These are phyloP conservation scores for Ascochyta viciae-villosae DNA, from an alignment of 2,329 filamentous ascomycete genomes.

Conservation along the genomic window DNA sequence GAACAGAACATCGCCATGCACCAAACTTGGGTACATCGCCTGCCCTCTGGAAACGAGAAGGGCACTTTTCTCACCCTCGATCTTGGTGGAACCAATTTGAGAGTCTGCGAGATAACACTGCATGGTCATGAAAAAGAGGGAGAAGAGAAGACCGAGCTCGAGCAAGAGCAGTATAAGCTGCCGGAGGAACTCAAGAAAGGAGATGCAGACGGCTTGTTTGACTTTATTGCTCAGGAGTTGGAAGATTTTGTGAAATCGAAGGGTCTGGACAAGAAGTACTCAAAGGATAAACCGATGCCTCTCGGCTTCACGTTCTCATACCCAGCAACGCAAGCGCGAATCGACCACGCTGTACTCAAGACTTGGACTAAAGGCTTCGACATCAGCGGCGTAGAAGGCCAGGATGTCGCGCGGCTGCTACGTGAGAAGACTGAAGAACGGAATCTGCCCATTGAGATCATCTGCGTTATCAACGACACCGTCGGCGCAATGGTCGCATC, in stretches of 20 bases:
- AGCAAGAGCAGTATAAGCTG: slow-evolving; percentile 95
- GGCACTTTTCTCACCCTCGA: slow-evolving; percentile 90
- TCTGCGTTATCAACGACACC: slow-evolving; percentile 90
- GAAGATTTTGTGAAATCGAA: slow-evolving; percentile 89
- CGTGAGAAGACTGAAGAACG: slow-evolving; percentile 76
- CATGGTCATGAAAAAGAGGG: slow-evolving; percentile 85
- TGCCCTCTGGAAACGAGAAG: slow-evolving; percentile 84
- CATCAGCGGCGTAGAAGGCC: slow-evolving; percentile 86
- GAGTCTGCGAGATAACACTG: slow-evolving; percentile 91
- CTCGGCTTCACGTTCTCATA: slow-evolving; percentile 97
- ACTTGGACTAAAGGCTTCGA: slow-evolving; percentile 99
- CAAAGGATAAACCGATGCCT: slow-evolving; percentile 70
- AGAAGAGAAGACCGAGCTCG: slow-evolving; percentile 70
- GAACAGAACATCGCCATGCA: slow-evolving; percentile 76
- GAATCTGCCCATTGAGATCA: slow-evolving; percentile 82
- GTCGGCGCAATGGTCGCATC: slow-evolving; percentile 91
- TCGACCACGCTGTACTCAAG: slow-evolving; percentile 90
- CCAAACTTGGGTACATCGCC: slow-evolving; percentile 92
- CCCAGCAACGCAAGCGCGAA: slow-evolving; percentile 89
- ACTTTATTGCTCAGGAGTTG: slow-evolving; percentile 91
- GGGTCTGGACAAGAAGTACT: slow-evolving; percentile 69
- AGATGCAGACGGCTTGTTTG: slow-evolving; percentile 85
- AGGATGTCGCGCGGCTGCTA: slow-evolving; percentile 89
- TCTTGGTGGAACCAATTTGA: slow-evolving; percentile 95
- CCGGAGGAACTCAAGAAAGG: slow-evolving; percentile 91